Evolutionary conservation across 1,139 yeast genomes (phyloP), one percentile per base, ranked within the genome.

Genomic region (Magnusiomyces ingens): DNA sequence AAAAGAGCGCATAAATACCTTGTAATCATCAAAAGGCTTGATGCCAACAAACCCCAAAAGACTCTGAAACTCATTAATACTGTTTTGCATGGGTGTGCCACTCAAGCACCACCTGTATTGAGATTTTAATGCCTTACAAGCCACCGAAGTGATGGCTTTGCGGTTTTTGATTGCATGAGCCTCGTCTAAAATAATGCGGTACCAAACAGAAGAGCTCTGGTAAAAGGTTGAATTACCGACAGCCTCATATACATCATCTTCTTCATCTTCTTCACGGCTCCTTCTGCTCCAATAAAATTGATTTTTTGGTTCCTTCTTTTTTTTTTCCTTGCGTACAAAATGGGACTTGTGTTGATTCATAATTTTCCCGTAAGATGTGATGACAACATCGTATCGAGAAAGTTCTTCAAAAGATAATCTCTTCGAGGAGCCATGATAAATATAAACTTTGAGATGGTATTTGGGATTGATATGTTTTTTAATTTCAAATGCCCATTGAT

Each of bases 51-150:
- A 93, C 58, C 91, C 69, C 35, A 93, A 66, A 47, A 90, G 70
- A 1, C 97, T 90, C 65, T 75, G 88, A 43, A 94, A 71, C 63
- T 93, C 99, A 46, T 80, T 85, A 55, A 91, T 78, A 52, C 75
- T 79, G 63, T 93, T 93, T 69, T 94, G 98, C 74, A 94, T 84
- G 0, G 99, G 99, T 0, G 99, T 93, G 61, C 99, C 99, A 3
- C 95, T 82, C 45, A 93, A 73, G 63, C 96, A 86, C 81, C 95
- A 83, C 54, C 93, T 74, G 61, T 79, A 81, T 0, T 66, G 68
- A 0, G 82, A 72, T 37, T 75, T 69, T 17, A 91, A 59, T 13
- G 77, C 73, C 4, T 83, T 76, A 52, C 85, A 83, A 0, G 96
- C 84, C 56, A 77, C 78, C 1, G 96, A 82, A 1, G 84, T 75